Evolutionary conservation across 116 monocot species (phyloP), one percentile per base, ranked within the genome.

Genomic region (Iris pallida): DNA sequence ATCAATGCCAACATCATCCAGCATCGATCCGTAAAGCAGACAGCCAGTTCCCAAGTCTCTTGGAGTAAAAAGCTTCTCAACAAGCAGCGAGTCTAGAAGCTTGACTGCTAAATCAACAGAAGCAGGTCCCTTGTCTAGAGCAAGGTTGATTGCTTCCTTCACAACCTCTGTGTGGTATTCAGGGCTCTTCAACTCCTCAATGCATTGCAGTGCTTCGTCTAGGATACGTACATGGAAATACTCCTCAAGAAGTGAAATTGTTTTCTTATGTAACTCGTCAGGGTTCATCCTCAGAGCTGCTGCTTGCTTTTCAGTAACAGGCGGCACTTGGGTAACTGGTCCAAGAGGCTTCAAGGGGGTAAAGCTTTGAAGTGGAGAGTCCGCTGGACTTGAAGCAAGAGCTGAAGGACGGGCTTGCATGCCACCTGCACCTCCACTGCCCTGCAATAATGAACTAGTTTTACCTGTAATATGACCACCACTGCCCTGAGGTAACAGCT

Each of bases 1-100:
- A 56, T 94, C 94, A 2, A 94, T 94, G 4, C 75, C 82, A 60
- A 94, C 44, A 7, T 90, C 94, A 65, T 94, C 90, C 53, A 94
- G 57, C 75, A 75, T 80, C 17, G 76, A 65, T 5, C 75, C 87
- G 20, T 88, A 90, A 14, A 90, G 80, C 61, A 85, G 53, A 47
- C 76, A 83, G 4, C 94, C 94, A 0, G 85, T 73, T 8, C 52
- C 83, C 46, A 94, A 58, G 53, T 94, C 90, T 13, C 46, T 68
- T 3, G 67, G n/a, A 2, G 82, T 71, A n/a, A 88, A 45, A n/a
- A 83, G 69, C 10, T 83, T 83, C 70, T 73, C 75, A 0, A 0
- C 18, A 5, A 70, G 48, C 1, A 94, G 59, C 53, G 67, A 69
- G 44, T 81, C 69, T 43, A 94, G 59, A 17, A 94, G 81, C 73